Base-by-base conservation (phyloP, 306 rosid species). In the Castanospermum australe region DNA sequence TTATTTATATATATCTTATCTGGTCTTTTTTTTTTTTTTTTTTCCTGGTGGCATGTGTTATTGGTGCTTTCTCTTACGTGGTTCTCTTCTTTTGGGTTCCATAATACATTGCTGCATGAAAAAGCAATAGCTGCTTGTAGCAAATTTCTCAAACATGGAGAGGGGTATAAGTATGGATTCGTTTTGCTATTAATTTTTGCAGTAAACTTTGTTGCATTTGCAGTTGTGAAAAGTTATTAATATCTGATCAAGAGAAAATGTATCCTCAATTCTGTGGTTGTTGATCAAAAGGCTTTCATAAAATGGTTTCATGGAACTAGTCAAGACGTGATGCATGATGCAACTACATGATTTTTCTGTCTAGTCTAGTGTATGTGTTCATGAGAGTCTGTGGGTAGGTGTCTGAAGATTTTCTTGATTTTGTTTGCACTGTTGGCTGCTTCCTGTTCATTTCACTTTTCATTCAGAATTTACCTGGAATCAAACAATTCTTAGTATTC, bases 31-130 rank as follows among this genome's bases (percentile, higher is more conserved):
- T 54, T n/a, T 12, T 47, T 24, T 2, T 6, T 54, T 0, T 25
- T 17, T 15, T n/a, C 39, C 39, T n/a, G 9, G 14, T 59, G 48
- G 28, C 61, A 50, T 79, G 8, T 18, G 15, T 59, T 48, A 57
- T 67, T 59, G 68, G 55, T 60, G 48, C 47, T 60, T 67, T 30
- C 55, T 30, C 50, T 39, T 48, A 13, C 11, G 36, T 14, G 47
- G 51, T 60, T 70, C 54, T 36, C 82, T 67, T 67, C 55, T 62
- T 68, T 18, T 15, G 10, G 60, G 7, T 68, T 75, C 57, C 67
- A 36, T 24, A 2, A 42, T 80, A 39, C 5, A 3, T 13, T 72
- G 22, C n/a, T 36, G n/a, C 47, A 62, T 39, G n/a, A 38, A n/a
- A 28, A 36, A 14, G 4, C 17, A 60, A 9, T 11, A 11, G n/a